A percentile compares a stretch with the other conserved stretches of the same genome.
Conservation (phyloP, 768 basidiomycete genomes). For the Lepiota brunneoincarnata region DNA sequence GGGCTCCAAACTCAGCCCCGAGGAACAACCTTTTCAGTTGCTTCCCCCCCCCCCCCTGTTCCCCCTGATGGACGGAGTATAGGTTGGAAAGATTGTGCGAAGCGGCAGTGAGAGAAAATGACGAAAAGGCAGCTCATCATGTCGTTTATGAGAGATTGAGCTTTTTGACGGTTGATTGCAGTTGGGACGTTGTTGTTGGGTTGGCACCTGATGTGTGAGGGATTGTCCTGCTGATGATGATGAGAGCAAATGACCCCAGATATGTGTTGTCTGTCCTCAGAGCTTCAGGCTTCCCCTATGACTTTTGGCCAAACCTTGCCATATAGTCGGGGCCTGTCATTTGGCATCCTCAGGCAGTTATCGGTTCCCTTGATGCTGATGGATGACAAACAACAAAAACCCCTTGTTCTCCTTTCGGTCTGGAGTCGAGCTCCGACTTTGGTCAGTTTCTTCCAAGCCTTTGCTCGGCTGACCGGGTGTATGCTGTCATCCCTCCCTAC, state of each 20-base stretch:
- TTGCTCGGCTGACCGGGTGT: not conserved
- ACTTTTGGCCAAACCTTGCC: not conserved
- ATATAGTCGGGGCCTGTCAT: not conserved
- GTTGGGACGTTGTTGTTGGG: not conserved
- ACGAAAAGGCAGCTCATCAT: not conserved
- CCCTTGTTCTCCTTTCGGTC: slow-evolving; percentile 6
- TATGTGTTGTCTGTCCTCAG: not conserved
- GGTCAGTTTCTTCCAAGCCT: not conserved
- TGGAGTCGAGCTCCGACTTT: slow-evolving; percentile 1
- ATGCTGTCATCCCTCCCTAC: not conserved
- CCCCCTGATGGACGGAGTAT: not conserved
- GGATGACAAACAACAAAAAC: not conserved
- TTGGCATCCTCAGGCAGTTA: not conserved
- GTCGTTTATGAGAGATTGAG: not conserved
- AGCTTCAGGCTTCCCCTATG: not conserved
- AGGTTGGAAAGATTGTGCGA: not conserved
- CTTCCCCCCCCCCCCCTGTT: not conserved
- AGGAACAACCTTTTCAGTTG: too few relatives aligned
- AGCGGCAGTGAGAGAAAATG: not conserved
- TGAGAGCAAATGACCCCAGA: not conserved
- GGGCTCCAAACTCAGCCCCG: too few relatives aligned
- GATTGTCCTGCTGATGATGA: not conserved
- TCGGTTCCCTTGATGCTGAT: slow-evolving; percentile 5
- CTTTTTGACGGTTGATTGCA: not conserved
- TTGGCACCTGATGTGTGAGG: too few relatives aligned